phyloP scores from a whole-genome alignment of 2,329 filamentous ascomycete species.

The Macrophomina tecta region DNA sequence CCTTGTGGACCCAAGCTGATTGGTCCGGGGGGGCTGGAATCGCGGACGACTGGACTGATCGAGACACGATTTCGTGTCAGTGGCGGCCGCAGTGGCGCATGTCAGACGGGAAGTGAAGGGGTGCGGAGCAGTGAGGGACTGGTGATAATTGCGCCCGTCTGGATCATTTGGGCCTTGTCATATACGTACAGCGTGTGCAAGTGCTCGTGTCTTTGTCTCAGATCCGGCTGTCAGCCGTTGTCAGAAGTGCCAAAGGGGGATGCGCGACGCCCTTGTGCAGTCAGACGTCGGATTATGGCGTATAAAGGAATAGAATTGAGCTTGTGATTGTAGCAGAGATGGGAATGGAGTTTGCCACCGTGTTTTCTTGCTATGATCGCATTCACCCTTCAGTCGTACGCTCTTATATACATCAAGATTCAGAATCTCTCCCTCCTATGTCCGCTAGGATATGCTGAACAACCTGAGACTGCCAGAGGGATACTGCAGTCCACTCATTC shows the following conservation, averaged over 20 bases:
- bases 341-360: neutral
- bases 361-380: neutral
- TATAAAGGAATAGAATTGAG: neutral
- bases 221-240: constrained; percentile 2
- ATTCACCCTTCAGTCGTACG: neutral
- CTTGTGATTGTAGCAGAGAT: neutral
- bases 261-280: neutral
- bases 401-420: constrained; percentile 16
- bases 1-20: neutral
- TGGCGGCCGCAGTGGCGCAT: constrained; percentile 15
- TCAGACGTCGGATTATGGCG: neutral
- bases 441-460: neutral
- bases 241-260: constrained; percentile 9
- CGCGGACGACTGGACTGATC: constrained; percentile 3
- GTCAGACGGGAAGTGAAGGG: constrained; percentile 18
- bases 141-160: neutral
- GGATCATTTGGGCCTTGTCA: neutral
- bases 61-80: constrained; percentile 6
- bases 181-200: constrained; percentile 23
- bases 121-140: neutral
- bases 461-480: neutral
- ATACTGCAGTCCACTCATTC: constrained; percentile 1
- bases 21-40: neutral
- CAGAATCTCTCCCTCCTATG: neutral
- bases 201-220: constrained; percentile 10